Percentiles rank a stretch among this genome's conserved stretches.
These are phyloP conservation scores for Rutidosis leptorrhynchoides DNA, from an alignment of 129 eudicot genomes.

Conservation along the genomic window DNA sequence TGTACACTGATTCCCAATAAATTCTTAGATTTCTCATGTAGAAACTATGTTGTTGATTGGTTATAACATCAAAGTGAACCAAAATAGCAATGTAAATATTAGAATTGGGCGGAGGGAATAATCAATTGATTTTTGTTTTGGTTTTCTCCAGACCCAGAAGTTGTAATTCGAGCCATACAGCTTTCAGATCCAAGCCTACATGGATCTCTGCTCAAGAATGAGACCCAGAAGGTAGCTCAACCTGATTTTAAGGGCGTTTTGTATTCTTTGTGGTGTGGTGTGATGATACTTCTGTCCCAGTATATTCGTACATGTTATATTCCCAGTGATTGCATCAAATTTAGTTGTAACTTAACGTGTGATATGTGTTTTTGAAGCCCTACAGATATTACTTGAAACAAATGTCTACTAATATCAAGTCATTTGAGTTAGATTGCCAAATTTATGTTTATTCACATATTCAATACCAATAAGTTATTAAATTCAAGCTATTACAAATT, in stretches of 20 bases:
- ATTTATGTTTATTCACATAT: too few species aligned
- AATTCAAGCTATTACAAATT: too few species aligned
- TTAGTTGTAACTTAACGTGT: conserved; percentile 6
- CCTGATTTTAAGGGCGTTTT: background rate
- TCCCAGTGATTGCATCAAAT: background rate
- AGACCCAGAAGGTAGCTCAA: background rate
- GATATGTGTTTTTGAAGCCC: background rate
- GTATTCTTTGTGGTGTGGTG: conserved; percentile 7
- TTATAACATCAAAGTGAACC: background rate
- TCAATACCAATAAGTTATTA: too few species aligned
- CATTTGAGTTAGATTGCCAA: too few species aligned
- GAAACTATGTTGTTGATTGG: background rate
- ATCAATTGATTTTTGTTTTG: background rate
- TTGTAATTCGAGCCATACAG: background rate
- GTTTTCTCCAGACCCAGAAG: conserved; percentile 5
- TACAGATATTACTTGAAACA: background rate
- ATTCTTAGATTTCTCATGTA: background rate
- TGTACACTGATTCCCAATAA: background rate
- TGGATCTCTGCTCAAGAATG: background rate
- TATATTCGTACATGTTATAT: conserved; percentile 4
- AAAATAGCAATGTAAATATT: background rate
- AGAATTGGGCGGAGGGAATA: background rate
- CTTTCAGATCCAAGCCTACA: background rate
- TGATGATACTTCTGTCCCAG: background rate
- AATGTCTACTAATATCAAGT: background rate